A percentile compares a stretch with the other conserved stretches of the same genome.
These are phyloP conservation scores for Saturnispora sekii DNA, from an alignment of 805 yeast species.

Conservation along the genomic window DNA sequence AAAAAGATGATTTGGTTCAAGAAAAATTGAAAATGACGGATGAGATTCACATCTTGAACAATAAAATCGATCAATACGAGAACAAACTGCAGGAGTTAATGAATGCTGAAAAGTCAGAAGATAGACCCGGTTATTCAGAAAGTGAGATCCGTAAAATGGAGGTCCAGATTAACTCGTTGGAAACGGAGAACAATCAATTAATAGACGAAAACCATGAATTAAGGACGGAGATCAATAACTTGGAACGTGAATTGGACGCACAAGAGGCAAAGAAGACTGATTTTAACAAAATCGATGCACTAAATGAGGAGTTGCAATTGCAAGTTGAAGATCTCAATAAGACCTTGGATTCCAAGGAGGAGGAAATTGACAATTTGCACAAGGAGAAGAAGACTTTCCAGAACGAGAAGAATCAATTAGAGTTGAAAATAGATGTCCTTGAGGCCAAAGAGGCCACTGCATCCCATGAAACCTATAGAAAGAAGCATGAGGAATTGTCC, in stretches of 20 bases:
- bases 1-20: conserved; percentile 4
- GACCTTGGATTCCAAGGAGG: conserved; percentile 4
- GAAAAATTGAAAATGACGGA: conserved; percentile 20
- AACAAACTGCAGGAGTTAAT: background rate
- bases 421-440: conserved; percentile 1
- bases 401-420: conserved; percentile 3
- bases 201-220: conserved; percentile 8
- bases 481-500: conserved; percentile 8
- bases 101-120: background rate
- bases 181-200: conserved; percentile 6
- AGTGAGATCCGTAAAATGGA: background rate
- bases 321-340: conserved; percentile 15
- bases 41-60: conserved; percentile 15
- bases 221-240: conserved; percentile 4
- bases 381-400: background rate
- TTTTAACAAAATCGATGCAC: conserved; percentile 18
- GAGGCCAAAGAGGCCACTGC: conserved; percentile 5
- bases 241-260: conserved; percentile 16
- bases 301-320: conserved; percentile 18
- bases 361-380: conserved; percentile 9
- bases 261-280: conserved; percentile 11
- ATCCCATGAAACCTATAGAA: background rate
- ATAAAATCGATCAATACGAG: conserved; percentile 11
- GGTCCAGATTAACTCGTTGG: conserved; percentile 1
- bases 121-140: background rate